phyloP scores from a whole-genome alignment of 176 grass and related monocot genomes.

The Oryza meyeriana region DNA sequence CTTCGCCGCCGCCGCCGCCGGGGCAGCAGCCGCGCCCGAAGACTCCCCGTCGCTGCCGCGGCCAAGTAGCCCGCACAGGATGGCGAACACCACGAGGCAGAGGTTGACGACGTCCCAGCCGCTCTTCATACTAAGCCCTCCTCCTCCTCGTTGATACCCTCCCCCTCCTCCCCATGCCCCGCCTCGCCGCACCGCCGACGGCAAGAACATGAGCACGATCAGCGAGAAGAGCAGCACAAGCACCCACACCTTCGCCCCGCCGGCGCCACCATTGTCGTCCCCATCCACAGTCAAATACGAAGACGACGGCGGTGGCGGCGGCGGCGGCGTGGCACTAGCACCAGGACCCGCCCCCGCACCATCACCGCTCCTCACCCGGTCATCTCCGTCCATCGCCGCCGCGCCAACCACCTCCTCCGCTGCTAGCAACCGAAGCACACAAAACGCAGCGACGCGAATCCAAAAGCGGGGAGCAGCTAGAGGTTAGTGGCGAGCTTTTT shows the following conservation, averaged over 20 bases:
- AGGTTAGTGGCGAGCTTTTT: constrained; percentile 8
- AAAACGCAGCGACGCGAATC: background rate
- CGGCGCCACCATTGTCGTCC: constrained; percentile 34
- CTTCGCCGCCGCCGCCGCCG: background rate
- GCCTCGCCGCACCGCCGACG: constrained; percentile 50
- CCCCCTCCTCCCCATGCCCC: background rate
- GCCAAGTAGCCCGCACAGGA: constrained; percentile 78
- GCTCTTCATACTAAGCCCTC: constrained; percentile 53
- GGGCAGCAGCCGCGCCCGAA: background rate
- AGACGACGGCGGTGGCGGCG: background rate
- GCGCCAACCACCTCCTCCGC: background rate
- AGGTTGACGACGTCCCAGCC: constrained; percentile 89
- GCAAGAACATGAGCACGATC: constrained; percentile 31
- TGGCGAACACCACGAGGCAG: constrained; percentile 74
- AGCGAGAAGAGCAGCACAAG: constrained; percentile 47
- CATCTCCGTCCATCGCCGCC: constrained; percentile 20
- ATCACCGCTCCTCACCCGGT: background rate
- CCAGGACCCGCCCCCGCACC: background rate
- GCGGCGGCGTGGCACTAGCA: constrained; percentile 5
- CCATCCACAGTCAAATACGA: constrained; percentile 25
- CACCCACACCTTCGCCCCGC: constrained; percentile 61
- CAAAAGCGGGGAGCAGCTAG: constrained; percentile 25
- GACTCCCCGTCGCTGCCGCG: constrained; percentile 35
- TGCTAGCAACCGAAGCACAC: too few species aligned
- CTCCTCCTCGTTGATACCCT: background rate